phyloP scores from a whole-genome alignment of 345 rosid species.

The Ricinus communis region DNA sequence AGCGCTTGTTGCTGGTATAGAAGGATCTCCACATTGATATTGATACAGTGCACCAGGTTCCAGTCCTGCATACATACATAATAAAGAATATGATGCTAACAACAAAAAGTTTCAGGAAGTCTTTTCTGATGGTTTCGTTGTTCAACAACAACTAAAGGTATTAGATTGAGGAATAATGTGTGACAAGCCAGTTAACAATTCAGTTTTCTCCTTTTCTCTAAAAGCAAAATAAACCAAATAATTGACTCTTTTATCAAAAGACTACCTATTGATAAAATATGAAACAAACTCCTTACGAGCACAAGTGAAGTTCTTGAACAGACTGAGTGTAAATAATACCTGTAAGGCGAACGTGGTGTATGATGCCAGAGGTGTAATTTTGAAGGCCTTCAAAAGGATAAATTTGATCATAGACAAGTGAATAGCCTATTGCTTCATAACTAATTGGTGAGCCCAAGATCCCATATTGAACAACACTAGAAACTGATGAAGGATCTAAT shows the following conservation, averaged over 20 bases:
- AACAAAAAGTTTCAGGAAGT: neutral
- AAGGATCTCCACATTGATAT: constrained; percentile 79
- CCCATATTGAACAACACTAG: constrained; percentile 67
- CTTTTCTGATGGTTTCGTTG: neutral
- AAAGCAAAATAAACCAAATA: neutral
- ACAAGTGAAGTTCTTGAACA: neutral
- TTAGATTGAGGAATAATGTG: neutral
- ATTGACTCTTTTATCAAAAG: neutral
- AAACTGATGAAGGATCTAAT: constrained; percentile 49
- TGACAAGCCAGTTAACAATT: neutral
- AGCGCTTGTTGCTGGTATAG: constrained; percentile 54
- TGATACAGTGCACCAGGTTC: constrained; percentile 56
- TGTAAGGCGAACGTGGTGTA: constrained; percentile 75
- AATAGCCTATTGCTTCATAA: constrained; percentile 46
- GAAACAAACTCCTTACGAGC: neutral
- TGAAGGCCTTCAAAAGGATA: constrained; percentile 52
- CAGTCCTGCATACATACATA: constrained; percentile 48
- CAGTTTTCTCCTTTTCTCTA: neutral
- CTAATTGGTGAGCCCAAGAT: constrained; percentile 22
- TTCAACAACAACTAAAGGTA: neutral
- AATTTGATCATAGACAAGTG: constrained; percentile 59
- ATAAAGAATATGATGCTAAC: neutral
- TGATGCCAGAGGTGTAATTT: constrained; percentile 83
- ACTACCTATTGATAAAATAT: too few species aligned
- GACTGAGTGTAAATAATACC: constrained; percentile 28